Evolutionary conservation across 2,329 filamentous ascomycete species (phyloP), one percentile per base, ranked within the genome.

Genomic region (Annulohypoxylon truncatum): DNA sequence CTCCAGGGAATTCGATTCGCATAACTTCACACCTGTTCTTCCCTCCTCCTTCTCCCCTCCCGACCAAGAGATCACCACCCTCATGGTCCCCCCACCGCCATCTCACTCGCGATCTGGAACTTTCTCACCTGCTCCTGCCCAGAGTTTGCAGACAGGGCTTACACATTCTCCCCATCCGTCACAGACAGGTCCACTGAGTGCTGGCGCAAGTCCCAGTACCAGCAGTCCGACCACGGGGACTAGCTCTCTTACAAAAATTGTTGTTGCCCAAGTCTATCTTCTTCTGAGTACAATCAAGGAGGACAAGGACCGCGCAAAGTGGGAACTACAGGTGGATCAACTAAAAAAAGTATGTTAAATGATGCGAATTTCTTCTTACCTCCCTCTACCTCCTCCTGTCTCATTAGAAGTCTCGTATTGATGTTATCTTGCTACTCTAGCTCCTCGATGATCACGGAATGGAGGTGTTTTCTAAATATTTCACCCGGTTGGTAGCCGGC

Each of bases 371-470:
- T 31, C 24, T 5, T 13, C 5, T 52, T 4, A 24, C 15, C 9
- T n/a, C n/a, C n/a, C n/a, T n/a, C n/a, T n/a, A n/a, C n/a, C n/a
- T n/a, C n/a, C n/a, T n/a, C n/a, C 12, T 38, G 7, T n/a, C 35
- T 35, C 4, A 3, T 33, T 35, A 10, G 35, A 46, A 12, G n/a
- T 15, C 9, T 40, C 10, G n/a, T 42, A 51, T 70, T 74, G 44
- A 75, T 59, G 18, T 64, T 29, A 35, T 26, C 40, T 15, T 24
- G 3, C 22, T 33, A 51, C 33, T 68, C n/a, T 71, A 97, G 92
- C 90, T 98, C 79, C 91, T 98, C 83, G 91, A 97, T 88, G 94
- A 95, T 76, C 91, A 97, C 94, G 94, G 94, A 78, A 99, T 99
- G 95, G 96, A 99, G 86, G 94, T 97, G 78, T 97, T 94, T 79